Base-by-base conservation (phyloP, 2,329 filamentous ascomycete genomes). In the Myriosclerotinia duriaeana region DNA sequence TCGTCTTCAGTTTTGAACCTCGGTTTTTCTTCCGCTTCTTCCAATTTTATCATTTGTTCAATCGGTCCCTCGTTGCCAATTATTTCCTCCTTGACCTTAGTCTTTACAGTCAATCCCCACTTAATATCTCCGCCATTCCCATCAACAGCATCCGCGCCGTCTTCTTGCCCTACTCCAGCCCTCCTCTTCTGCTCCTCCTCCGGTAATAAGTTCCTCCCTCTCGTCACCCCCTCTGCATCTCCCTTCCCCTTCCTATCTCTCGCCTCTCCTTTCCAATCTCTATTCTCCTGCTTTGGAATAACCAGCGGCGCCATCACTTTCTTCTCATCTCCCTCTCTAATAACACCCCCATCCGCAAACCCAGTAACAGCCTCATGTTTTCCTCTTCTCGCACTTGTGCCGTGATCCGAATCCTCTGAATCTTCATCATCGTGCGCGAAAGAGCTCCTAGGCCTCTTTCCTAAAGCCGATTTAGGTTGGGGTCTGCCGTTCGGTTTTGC, bases 341-440 rank as follows among this genome's bases (percentile, higher is more conserved):
- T 69, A 11, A 74, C 84, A 40, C 84, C 79, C 71, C 84, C 82
- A 36, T 75, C 78, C 1, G 81, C 81, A 68, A 85, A 83, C 0
- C 80, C 82, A 9, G 81, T 82, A 40, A 87, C 84, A 34, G 73
- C 75, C 72, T 86, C 81, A 69, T 81, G 79, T 38, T 74, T 77
- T 12, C 73, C 73, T 56, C 70, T 68, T 53, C 69, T 69, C 8
- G 17, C 38, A 38, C 53, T 44, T 59, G 22, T 40, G 81, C 86
- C 85, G 65, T 86, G 59, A 79, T 86, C 67, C 77, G 82, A 68
- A 3, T 68, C 53, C 9, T 61, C 53, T 2, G 65, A 67, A 38
- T 86, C 83, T n/a, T 87, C 86, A 64, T 90, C 88, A 62, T 89
- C 87, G 63, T 90, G 88, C 66, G 80, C 79, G 52, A 80, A 66